Conservation (phyloP, 2,329 filamentous ascomycete species). For the Claviceps sp. region DNA sequence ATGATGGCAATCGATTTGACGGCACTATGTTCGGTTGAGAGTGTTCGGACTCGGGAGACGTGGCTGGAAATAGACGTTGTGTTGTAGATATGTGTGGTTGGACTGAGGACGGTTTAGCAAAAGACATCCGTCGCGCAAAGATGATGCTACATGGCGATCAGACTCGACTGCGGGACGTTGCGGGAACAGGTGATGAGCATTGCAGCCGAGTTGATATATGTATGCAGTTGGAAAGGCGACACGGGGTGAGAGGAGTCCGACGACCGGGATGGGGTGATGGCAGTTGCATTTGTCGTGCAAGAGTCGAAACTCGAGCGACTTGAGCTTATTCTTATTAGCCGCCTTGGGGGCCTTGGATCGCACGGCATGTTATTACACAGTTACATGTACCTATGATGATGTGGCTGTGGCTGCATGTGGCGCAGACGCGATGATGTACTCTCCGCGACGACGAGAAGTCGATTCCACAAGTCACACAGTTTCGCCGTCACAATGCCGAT, state of each 20-base stretch:
- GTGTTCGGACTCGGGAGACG: background rate
- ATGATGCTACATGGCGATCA: slow-evolving; percentile 6
- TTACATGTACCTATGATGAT: too few species aligned
- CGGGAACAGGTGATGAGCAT: background rate
- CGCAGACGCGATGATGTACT: too few species aligned
- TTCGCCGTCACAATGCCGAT: too few species aligned
- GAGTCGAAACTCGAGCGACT: background rate
- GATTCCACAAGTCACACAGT: too few species aligned
- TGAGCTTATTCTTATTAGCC: background rate
- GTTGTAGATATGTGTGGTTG: background rate
- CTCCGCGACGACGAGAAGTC: too few species aligned
- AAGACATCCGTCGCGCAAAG: background rate
- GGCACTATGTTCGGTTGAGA: background rate
- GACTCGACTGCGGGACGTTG: background rate
- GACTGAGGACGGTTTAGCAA: background rate
- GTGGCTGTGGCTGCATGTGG: too few species aligned
- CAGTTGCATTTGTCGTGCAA: background rate
- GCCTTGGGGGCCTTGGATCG: too few species aligned
- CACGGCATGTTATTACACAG: too few species aligned
- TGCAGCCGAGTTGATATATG: background rate
- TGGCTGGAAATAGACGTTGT: background rate
- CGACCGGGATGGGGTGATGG: background rate
- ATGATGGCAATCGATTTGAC: slow-evolving; percentile 12
- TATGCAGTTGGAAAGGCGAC: background rate
- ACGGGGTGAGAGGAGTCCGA: background rate